Percentiles rank a stretch among this genome's conserved stretches.
These are phyloP conservation scores for Withania somnifera DNA, from an alignment of 305 asterid species.

Conservation along the genomic window DNA sequence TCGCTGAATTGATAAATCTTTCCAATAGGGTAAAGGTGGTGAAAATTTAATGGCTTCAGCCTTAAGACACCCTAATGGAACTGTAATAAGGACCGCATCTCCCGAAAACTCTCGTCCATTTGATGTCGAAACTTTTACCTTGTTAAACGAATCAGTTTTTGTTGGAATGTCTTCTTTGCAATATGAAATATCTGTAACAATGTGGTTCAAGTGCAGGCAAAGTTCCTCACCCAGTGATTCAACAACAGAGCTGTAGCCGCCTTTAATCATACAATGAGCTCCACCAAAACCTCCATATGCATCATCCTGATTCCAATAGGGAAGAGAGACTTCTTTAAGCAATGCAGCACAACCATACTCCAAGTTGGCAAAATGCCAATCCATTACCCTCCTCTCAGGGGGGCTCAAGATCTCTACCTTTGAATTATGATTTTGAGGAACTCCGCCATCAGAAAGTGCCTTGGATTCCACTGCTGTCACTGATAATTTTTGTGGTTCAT, in stretches of 20 bases:
- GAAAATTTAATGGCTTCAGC: slow-evolving; percentile 75
- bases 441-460: slow-evolving; percentile 18
- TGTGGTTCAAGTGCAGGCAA: slow-evolving; percentile 56
- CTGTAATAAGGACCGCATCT: slow-evolving; percentile 87
- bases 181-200: slow-evolving; percentile 63
- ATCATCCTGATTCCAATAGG: slow-evolving; percentile 97
- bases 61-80: slow-evolving; percentile 95
- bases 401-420: slow-evolving; percentile 54
- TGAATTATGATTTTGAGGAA: slow-evolving; percentile 17
- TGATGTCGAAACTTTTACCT: slow-evolving; percentile 62
- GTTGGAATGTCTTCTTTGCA: slow-evolving; percentile 20
- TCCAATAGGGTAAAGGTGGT: slow-evolving; percentile 89
- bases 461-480: slow-evolving; percentile 22
- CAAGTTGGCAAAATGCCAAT: slow-evolving; percentile 98
- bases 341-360: slow-evolving; percentile 98
- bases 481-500: slow-evolving; percentile 15
- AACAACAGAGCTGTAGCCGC: slow-evolving; percentile 84
- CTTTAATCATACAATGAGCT: slow-evolving; percentile 99
- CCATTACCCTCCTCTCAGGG: slow-evolving; percentile 97
- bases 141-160: slow-evolving; percentile 27
- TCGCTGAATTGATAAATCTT: slow-evolving; percentile 56
- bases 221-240: slow-evolving; percentile 88
- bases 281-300: slow-evolving; percentile 98
- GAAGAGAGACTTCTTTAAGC: slow-evolving; percentile 89
- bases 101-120: slow-evolving; percentile 76